phyloP scores from a whole-genome alignment of 495 filamentous ascomycete genomes.

The Aspergillus biplanus region DNA sequence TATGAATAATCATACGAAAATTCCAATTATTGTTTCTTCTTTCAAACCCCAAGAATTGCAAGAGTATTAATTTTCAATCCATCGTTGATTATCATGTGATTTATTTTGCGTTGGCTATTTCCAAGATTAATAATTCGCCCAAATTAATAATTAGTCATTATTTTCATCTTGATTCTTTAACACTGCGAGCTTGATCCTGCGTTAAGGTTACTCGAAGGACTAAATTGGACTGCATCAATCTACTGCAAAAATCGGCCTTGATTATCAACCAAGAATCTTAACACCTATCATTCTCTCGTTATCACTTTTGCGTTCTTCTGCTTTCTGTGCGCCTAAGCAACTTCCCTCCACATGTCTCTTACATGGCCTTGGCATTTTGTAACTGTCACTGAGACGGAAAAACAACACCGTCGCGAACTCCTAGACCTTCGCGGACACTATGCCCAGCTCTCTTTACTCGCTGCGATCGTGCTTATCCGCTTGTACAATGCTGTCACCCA shows the following conservation, averaged over 20 bases:
- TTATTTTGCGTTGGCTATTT: background rate
- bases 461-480: slow-evolving; percentile 49
- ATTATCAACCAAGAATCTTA: background rate
- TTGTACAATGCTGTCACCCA: slow-evolving; percentile 23
- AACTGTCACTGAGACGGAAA: slow-evolving; percentile 55
- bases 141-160: background rate
- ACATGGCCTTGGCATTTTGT: slow-evolving; percentile 67
- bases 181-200: no score
- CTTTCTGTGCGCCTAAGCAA: background rate
- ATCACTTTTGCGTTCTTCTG: background rate
- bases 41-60: slow-evolving; percentile 12
- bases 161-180: no score
- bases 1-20: slow-evolving; percentile 30
- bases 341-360: slow-evolving; percentile 30
- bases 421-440: slow-evolving; percentile 63
- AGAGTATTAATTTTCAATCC: background rate
- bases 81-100: slow-evolving; percentile 3
- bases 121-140: background rate
- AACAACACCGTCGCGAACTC: slow-evolving; percentile 55
- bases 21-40: slow-evolving; percentile 18
- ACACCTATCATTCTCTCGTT: background rate
- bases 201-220: no score
- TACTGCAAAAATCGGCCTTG: background rate
- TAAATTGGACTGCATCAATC: no score
- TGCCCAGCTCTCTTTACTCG: slow-evolving; percentile 62